Evolutionary conservation across 371 early-diverging fungal genomes (phyloP), one percentile per base, ranked within the genome.

Genomic region (Funneliformis caledonium): DNA sequence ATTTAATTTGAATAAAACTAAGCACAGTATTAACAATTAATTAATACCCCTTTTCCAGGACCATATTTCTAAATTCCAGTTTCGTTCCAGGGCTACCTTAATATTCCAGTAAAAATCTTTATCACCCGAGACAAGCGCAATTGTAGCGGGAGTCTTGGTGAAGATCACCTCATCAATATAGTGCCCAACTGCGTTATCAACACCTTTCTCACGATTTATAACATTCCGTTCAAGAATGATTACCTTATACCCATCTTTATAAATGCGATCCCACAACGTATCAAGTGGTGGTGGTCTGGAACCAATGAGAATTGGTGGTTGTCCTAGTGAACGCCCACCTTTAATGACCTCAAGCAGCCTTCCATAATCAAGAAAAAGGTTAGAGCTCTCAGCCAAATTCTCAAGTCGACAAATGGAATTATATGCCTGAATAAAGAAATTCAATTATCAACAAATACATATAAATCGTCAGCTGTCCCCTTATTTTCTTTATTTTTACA

Each of bases 111-210:
- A 43, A 64, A 52, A 76, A 42, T 76, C 64, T 8, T 47, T 47
- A 76, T 76, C 77, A 22, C 77, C 77, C n/a, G 77, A 52, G 31
- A 76, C 48, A 43, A 76, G 9, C 9, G 43, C 16, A 19, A 76
- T 7, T 64, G n/a, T 26, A 75, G 60, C 62, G 61, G 76, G 76
- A 75, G 56, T 37, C 11, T 56, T 60, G 2, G 14, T 64, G 11
- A 48, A 31, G 0, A 64, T 62, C 14, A n/a, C 43, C 10, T 76
- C 64, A 52, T 7, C 16, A 4, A 74, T 74, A 33, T n/a, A 43
- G 19, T 22, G 2, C 19, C 59, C 48, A 64, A 76, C 4, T 76
- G 14, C 65, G 12, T 62, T 45, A 76, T 64, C 76, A 56, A 62
- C 77, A 43, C 22, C 62, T 50, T 76, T 76, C 48, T 76, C 76